Evolutionary conservation across 225 moss, liverwort and hornwort species (phyloP).

Genomic region (Rhytidiadelphus loreus): DNA sequence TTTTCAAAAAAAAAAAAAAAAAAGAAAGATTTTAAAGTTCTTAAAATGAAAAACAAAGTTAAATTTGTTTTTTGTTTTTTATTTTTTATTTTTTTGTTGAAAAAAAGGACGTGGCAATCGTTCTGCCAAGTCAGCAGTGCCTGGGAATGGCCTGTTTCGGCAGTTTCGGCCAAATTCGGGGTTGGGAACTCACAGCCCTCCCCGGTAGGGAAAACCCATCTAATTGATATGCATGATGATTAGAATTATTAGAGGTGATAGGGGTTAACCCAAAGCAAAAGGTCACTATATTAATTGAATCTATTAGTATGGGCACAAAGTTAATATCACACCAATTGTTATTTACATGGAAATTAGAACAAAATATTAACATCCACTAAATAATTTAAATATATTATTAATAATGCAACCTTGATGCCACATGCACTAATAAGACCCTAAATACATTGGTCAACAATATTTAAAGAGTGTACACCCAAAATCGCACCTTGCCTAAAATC

Average conservation of each 20-base stretch:
- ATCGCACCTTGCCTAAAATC: rapidly evolving
- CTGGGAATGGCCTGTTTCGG: no score
- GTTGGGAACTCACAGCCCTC: no score
- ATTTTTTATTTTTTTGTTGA: no score
- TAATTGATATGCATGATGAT: rapidly evolving
- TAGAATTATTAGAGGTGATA: background rate
- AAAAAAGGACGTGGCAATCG: no score
- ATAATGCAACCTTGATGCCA: background rate
- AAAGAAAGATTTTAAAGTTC: no score
- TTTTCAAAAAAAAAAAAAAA: no score
- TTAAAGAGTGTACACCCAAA: background rate
- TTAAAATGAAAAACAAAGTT: no score
- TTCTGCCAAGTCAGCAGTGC: no score
- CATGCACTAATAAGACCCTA: rapidly evolving
- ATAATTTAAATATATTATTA: background rate
- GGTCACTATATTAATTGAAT: background rate
- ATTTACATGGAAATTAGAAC: background rate
- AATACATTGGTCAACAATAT: background rate
- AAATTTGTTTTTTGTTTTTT: no score
- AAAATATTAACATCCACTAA: background rate
- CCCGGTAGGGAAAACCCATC: no score
- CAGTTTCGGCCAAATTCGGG: no score
- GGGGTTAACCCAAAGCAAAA: background rate
- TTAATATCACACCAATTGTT: background rate
- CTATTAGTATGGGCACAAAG: background rate